Evolutionary conservation across 345 rosid species (phyloP).

Genomic region (Citrus hindsii): DNA sequence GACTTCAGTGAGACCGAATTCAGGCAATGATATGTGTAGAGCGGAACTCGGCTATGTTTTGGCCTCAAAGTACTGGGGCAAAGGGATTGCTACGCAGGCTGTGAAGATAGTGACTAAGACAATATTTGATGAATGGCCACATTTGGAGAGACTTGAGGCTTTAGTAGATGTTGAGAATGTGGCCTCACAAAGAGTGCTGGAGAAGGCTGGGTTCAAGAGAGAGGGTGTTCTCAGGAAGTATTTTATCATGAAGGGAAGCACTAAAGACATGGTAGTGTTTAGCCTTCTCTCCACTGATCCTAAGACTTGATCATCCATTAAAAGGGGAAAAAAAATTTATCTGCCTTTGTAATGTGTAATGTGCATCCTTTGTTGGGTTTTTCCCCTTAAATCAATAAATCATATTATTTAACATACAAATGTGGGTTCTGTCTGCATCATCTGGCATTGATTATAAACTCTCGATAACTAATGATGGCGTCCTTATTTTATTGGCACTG

Average conservation of each 20-base stretch:
- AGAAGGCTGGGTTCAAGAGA: constrained; percentile 59
- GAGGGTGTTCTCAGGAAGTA: constrained; percentile 67
- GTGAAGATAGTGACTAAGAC: constrained; percentile 41
- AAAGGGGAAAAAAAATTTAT: too few relatives aligned
- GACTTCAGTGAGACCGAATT: constrained; percentile 42
- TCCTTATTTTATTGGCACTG: too few relatives aligned
- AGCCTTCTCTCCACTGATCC: constrained; percentile 28
- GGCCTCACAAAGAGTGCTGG: constrained; percentile 60
- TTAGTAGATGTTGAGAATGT: constrained; percentile 54
- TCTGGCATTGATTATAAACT: background rate
- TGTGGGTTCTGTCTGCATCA: background rate
- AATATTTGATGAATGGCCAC: constrained; percentile 46
- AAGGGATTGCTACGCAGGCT: constrained; percentile 51
- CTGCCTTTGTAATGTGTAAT: too few relatives aligned
- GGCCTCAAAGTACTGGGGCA: constrained; percentile 55
- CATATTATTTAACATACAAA: background rate
- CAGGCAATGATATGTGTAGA: constrained; percentile 36
- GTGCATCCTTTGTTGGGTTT: too few relatives aligned
- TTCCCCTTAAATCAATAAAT: background rate
- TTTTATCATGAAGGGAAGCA: constrained; percentile 35
- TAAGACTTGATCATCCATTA: background rate
- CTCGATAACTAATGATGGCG: background rate
- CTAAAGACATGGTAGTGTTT: constrained; percentile 55
- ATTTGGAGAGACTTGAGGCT: constrained; percentile 65
- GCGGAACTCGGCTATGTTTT: constrained; percentile 54